phyloP scores from a whole-genome alignment of 2,329 filamentous ascomycete genomes.

The Neopestalotiopsis rosae region DNA sequence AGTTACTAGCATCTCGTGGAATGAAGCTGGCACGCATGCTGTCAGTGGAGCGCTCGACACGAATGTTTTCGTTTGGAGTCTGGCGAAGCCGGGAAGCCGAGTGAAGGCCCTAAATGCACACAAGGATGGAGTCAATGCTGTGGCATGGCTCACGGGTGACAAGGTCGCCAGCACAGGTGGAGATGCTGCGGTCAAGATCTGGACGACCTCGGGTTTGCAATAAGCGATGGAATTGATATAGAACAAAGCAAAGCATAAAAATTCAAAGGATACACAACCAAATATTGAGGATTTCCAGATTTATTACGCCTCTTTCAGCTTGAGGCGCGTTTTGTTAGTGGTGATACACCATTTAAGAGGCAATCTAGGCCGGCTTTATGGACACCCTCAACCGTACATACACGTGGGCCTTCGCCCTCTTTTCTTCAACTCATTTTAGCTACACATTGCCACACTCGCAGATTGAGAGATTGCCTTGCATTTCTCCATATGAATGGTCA shows the following conservation, averaged over 20 bases:
- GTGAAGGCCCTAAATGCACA: constrained; percentile 88
- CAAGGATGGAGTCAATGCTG: constrained; percentile 92
- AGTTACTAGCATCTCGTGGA: constrained; percentile 73
- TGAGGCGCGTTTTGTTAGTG: too few relatives aligned
- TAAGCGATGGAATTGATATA: constrained; percentile 36
- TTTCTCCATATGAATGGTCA: too few relatives aligned
- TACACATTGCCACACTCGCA: too few relatives aligned
- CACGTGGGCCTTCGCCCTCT: too few relatives aligned
- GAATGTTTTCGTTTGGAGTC: constrained; percentile 90
- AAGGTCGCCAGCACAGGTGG: constrained; percentile 82
- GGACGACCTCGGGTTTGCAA: constrained; percentile 68
- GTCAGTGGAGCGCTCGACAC: constrained; percentile 89
- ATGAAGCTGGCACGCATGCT: constrained; percentile 75
- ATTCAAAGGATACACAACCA: not conserved
- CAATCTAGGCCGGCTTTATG: too few relatives aligned
- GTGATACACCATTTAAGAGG: too few relatives aligned
- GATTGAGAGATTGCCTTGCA: too few relatives aligned
- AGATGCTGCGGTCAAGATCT: constrained; percentile 91
- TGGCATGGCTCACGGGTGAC: constrained; percentile 74
- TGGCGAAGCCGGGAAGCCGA: constrained; percentile 81
- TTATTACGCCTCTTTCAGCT: not conserved
- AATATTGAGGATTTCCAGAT: not conserved
- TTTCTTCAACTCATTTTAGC: too few relatives aligned
- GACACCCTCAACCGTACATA: too few relatives aligned
- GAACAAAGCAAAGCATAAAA: not conserved